A percentile compares a stretch with the other conserved stretches of the same genome.
These are phyloP conservation scores for Ramicandelaber brevisporus DNA, from an alignment of 192 early-diverging fungal species.

Conservation along the genomic window DNA sequence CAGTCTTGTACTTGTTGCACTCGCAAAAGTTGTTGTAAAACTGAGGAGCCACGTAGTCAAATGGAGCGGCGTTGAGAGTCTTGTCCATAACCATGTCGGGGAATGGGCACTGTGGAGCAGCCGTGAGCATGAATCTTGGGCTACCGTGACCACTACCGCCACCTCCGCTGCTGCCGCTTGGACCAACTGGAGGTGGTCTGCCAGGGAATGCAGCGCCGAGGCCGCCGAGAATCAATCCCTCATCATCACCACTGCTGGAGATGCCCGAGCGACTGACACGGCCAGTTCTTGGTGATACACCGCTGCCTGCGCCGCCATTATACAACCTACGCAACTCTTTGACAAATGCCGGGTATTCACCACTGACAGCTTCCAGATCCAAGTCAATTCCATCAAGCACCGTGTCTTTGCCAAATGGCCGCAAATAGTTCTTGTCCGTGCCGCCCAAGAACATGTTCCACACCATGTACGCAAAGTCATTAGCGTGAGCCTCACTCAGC, in stretches of 20 bases:
- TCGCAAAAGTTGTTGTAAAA: slow-evolving; percentile 45
- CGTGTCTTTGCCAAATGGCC: slow-evolving; percentile 29
- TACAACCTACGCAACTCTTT: slow-evolving; percentile 17
- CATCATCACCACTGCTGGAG: no score
- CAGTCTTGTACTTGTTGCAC: slow-evolving; percentile 14
- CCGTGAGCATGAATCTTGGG: slow-evolving; percentile 24
- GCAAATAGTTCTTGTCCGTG: slow-evolving; percentile 13
- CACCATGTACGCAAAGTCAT: slow-evolving; percentile 22
- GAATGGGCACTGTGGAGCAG: slow-evolving; percentile 32
- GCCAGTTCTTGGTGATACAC: no score
- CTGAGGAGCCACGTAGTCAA: slow-evolving; percentile 36
- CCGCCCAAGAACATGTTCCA: slow-evolving; percentile 38
- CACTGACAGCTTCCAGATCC: slow-evolving; percentile 24
- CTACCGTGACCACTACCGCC: no score
- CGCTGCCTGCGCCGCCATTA: slow-evolving; percentile 13
- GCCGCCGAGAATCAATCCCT: no score
- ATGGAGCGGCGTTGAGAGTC: slow-evolving; percentile 26
- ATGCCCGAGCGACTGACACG: no score
- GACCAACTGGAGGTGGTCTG: no score
- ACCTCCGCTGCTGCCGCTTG: no score
- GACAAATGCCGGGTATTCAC: slow-evolving; percentile 21
- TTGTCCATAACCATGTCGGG: slow-evolving; percentile 25
- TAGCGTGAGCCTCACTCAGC: slow-evolving; percentile 10
- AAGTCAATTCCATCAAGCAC: slow-evolving; percentile 33
- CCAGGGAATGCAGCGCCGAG: no score